Percentiles rank a stretch among this genome's conserved stretches.
phyloP scores from a whole-genome alignment of 2,329 filamentous ascomycete species.

The Setomelanomma holmii region DNA sequence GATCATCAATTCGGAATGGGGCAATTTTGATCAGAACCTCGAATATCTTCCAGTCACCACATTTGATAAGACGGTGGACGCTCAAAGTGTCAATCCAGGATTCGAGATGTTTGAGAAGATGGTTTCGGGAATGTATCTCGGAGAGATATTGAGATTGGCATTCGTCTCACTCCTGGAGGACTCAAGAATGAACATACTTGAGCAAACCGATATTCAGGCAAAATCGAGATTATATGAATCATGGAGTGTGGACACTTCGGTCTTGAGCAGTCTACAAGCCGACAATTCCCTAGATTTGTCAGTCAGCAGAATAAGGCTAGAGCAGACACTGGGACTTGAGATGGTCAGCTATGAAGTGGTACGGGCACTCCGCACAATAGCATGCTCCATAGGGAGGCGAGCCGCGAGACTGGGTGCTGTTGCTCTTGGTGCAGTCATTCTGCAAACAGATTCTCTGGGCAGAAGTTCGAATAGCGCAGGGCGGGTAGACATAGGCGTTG shows the following conservation, averaged over 20 bases:
- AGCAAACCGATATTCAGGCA: slow-evolving; percentile 30
- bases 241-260: slow-evolving; percentile 86
- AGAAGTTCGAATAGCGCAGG: slow-evolving; percentile 62
- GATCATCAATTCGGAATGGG: slow-evolving; percentile 97
- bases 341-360: slow-evolving; percentile 79
- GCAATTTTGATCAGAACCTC: slow-evolving; percentile 90
- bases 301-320: slow-evolving; percentile 66
- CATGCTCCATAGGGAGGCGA: slow-evolving; percentile 81
- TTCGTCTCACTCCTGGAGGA: slow-evolving; percentile 64
- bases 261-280: slow-evolving; percentile 83
- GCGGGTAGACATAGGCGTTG: slow-evolving; percentile 81
- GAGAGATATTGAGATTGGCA: slow-evolving; percentile 82
- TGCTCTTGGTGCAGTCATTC: slow-evolving; percentile 78
- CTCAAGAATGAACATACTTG: not conserved
- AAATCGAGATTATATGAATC: slow-evolving; percentile 70
- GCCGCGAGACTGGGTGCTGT: slow-evolving; percentile 89
- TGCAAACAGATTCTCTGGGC: slow-evolving; percentile 76
- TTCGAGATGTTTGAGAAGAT: slow-evolving; percentile 77
- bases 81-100: slow-evolving; percentile 81
- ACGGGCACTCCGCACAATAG: slow-evolving; percentile 79
- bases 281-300: slow-evolving; percentile 69
- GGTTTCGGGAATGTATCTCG: slow-evolving; percentile 87
- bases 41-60: slow-evolving; percentile 81
- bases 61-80: slow-evolving; percentile 78
- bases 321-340: slow-evolving; percentile 74